Conservation (phyloP, 768 basidiomycete genomes). For the Hygrocybe coccinea region DNA sequence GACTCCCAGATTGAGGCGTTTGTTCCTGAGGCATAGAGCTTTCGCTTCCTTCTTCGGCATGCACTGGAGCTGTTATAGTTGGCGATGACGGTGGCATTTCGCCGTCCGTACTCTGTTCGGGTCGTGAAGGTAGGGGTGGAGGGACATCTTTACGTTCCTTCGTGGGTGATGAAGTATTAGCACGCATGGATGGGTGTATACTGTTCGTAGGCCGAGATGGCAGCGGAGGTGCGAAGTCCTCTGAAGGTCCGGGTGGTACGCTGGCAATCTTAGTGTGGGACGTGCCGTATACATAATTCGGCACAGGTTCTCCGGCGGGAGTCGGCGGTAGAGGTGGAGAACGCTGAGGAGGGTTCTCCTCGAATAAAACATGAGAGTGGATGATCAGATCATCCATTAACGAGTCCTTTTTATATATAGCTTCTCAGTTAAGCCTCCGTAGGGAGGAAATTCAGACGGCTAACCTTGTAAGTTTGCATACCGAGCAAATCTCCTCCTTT, state of each 20-base stretch:
- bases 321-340: slow-evolving; percentile 74
- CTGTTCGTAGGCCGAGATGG: slow-evolving; percentile 65
- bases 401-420: slow-evolving; percentile 33
- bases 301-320: slow-evolving; percentile 58
- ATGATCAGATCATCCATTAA: slow-evolving; percentile 85
- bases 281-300: slow-evolving; percentile 61
- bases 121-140: slow-evolving; percentile 25
- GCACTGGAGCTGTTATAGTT: not conserved
- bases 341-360: slow-evolving; percentile 40
- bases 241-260: slow-evolving; percentile 40
- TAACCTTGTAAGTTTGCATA: slow-evolving; percentile 72
- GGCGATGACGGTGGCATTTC: not conserved
- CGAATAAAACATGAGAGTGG: slow-evolving; percentile 63
- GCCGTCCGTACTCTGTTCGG: not conserved
- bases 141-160: slow-evolving; percentile 32
- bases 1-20: not conserved
- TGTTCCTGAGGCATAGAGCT: not conserved
- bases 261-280: slow-evolving; percentile 61
- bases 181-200: slow-evolving; percentile 72
- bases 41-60: not conserved
- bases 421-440: not conserved
- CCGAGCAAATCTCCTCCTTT: slow-evolving; percentile 71
- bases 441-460: not conserved
- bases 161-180: slow-evolving; percentile 46
- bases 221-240: slow-evolving; percentile 71